These are phyloP conservation scores for Suillus occidentalis DNA, from an alignment of 768 basidiomycete genomes.

Conservation along the genomic window DNA sequence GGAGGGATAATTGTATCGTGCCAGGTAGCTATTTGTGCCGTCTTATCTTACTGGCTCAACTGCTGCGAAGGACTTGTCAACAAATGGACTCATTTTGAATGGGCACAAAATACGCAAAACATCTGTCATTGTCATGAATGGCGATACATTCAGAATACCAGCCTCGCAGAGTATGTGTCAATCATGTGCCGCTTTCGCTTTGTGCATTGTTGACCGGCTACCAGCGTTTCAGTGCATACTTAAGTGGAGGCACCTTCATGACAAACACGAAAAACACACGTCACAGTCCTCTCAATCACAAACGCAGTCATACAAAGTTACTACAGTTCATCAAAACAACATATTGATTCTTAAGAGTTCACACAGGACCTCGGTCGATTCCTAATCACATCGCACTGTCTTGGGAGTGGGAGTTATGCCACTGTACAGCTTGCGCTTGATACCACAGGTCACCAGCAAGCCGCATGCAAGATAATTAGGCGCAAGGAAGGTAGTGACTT, in stretches of 20 bases:
- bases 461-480: constrained; percentile 82
- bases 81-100: constrained; percentile 74
- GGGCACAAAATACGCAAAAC: constrained; percentile 65
- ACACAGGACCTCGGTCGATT: constrained; percentile 63
- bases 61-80: constrained; percentile 65
- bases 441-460: constrained; percentile 60
- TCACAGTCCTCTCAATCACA: constrained; percentile 59
- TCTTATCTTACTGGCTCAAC: constrained; percentile 4
- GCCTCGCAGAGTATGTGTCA: constrained; percentile 53
- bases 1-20: constrained; percentile 80
- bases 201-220: not conserved
- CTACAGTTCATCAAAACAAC: not conserved
- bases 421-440: constrained; percentile 80
- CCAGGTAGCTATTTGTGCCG: constrained; percentile 45
- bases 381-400: constrained; percentile 73
- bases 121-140: constrained; percentile 74
- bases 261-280: constrained; percentile 51
- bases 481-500: constrained; percentile 45
- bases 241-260: constrained; percentile 50
- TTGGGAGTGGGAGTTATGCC: constrained; percentile 81
- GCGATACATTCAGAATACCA: constrained; percentile 68
- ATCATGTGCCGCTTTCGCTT: constrained; percentile 1
- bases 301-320: constrained; percentile 54
- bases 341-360: constrained; percentile 1
- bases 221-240: constrained; percentile 69